These are phyloP conservation scores for Exophiala bonariae DNA, from an alignment of 2,329 filamentous ascomycete species.

Conservation along the genomic window DNA sequence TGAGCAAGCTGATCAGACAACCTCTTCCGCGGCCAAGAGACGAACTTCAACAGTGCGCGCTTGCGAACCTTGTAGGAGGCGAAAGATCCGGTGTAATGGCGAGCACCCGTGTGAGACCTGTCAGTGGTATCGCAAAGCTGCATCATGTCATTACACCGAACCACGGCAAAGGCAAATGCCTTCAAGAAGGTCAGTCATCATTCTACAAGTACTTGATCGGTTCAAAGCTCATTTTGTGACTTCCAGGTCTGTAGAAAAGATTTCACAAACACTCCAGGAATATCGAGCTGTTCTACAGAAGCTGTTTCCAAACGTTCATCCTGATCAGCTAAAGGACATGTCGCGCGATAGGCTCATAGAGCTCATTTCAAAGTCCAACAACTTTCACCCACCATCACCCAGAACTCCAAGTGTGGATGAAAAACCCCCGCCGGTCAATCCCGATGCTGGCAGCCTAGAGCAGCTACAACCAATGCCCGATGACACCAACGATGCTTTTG, in stretches of 20 bases:
- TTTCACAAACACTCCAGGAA: constrained; percentile 66
- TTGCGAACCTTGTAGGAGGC: constrained; percentile 74
- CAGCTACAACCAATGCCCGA: constrained; percentile 73
- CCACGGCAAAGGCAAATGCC: constrained; percentile 74
- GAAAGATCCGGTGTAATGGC: constrained; percentile 83
- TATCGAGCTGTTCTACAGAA: constrained; percentile 63
- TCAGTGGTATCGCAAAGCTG: constrained; percentile 76
- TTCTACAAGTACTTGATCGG: neutral
- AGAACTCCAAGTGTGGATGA: constrained; percentile 48
- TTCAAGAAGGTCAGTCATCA: constrained; percentile 66
- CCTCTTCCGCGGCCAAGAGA: constrained; percentile 34
- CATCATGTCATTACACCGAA: constrained; percentile 78
- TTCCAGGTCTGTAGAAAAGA: constrained; percentile 58
- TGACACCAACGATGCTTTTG: constrained; percentile 51
- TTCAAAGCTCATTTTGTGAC: constrained; percentile 22
- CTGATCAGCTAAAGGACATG: constrained; percentile 52
- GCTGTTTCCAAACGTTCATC: constrained; percentile 61
- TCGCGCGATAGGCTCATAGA: constrained; percentile 61
- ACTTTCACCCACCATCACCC: constrained; percentile 41
- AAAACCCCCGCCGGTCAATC: constrained; percentile 39
- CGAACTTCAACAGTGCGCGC: constrained; percentile 50
- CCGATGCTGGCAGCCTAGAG: constrained; percentile 56
- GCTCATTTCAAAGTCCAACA: constrained; percentile 52
- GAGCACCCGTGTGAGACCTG: constrained; percentile 80
- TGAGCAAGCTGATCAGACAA: constrained; percentile 29